Evolutionary conservation across 2,329 filamentous ascomycete species (phyloP).

Genomic region (Colletotrichum sp.): DNA sequence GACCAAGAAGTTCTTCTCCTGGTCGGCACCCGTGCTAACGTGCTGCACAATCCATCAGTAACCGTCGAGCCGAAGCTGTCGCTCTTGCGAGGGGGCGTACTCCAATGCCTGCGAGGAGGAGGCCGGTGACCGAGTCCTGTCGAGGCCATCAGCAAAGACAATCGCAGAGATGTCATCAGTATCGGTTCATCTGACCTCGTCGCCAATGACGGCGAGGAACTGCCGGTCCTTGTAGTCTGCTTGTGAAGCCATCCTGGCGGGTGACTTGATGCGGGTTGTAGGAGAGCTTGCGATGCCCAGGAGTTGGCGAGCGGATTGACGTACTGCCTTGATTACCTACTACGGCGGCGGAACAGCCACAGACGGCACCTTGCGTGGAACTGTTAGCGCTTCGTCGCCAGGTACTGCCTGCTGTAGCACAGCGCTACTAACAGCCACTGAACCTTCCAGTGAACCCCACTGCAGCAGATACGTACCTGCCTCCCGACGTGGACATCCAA

Average conservation of each 20-base stretch:
- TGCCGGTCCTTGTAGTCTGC: constrained; percentile 82
- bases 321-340: constrained; percentile 17
- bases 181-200: constrained; percentile 71
- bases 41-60: constrained; percentile 61
- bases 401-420: not conserved
- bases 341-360: not conserved
- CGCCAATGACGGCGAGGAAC: constrained; percentile 96
- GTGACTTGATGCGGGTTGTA: constrained; percentile 14
- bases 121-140: constrained; percentile 93
- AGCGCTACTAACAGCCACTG: not conserved
- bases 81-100: constrained; percentile 56
- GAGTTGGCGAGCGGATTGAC: constrained; percentile 17
- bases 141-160: constrained; percentile 7
- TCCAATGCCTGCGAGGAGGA: constrained; percentile 93
- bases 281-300: constrained; percentile 9
- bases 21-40: constrained; percentile 85
- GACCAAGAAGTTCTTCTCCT: constrained; percentile 97
- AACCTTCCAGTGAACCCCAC: not conserved
- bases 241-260: constrained; percentile 51
- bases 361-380: not conserved
- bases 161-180: constrained; percentile 23
- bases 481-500: not conserved
- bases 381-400: constrained; percentile 8
- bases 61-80: not conserved
- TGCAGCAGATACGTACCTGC: not conserved